Evolutionary conservation across 768 basidiomycete genomes (phyloP), one percentile per base, ranked within the genome.

Genomic region (Trichaptum fuscoviolaceum): DNA sequence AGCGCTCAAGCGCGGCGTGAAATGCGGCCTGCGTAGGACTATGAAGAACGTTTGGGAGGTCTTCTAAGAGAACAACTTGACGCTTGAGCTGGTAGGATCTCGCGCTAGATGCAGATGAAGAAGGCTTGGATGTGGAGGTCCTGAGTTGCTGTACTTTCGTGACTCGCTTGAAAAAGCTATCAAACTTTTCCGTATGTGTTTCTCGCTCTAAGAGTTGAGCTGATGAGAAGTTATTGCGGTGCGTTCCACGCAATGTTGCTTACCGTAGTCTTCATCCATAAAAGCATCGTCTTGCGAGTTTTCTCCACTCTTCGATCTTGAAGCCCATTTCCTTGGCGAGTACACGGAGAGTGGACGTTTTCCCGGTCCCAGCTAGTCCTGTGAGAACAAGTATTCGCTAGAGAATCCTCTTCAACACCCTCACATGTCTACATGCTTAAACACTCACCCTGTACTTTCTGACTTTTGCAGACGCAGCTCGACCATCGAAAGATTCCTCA

Each of bases 21-120:
- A 96, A 96, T 9, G 84, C 83, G 17, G 79, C 76, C 71, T 87
- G 89, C 0, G 89, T 92, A 25, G 82, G 78, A 6, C 79, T 75
- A 76, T 95, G 93, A 5, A 93, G 79, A 65, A 98, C 85, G 73
- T 99, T 98, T 0, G 96, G 97, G 0, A 99, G 83, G 66, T 96
- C 92, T 76, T 96, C 93, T 8, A 97, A 80, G 4, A 98, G 85
- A 64, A 98, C 83, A 7, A 96, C 72, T 35, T 87, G 87, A 0
- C 82, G 83, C 69, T 77, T 78, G 63, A 67, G 64, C 30, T 65
- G 62, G 65, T 34, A 35, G 15, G 67, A 42, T 15, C 70, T 58
- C 20, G 63, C n/a, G 17, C 58, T 23, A 36, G 65, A 26, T 12
- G 63, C 57, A 34, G 67, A 65, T 36, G 62, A 63, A 23, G 66